Percentiles rank a stretch among this genome's conserved stretches.
phyloP scores from a whole-genome alignment of 148 eudicot genomes.

The Camellia granthamiana region DNA sequence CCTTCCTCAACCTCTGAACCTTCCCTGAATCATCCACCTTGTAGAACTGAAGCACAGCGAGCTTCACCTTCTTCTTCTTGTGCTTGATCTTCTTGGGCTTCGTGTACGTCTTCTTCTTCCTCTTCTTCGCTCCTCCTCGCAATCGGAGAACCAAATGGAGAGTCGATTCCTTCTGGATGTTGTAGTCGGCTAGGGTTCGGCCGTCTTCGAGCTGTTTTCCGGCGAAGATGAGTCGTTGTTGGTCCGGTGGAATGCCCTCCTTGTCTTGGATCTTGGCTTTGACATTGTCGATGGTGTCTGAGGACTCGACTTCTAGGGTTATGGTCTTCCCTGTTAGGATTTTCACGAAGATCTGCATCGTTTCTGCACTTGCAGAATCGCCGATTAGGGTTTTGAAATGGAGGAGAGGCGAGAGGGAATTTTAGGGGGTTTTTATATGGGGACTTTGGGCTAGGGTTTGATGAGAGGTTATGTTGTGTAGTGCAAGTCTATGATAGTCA shows the following conservation, averaged over 20 bases:
- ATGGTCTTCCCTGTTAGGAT: slow-evolving; percentile 33
- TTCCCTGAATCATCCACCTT: too few relatives aligned
- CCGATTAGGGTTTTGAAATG: too few relatives aligned
- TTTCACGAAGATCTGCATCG: slow-evolving; percentile 13
- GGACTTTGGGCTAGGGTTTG: background rate
- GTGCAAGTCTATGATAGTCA: background rate
- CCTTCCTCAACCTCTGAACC: too few relatives aligned
- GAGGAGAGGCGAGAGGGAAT: too few relatives aligned
- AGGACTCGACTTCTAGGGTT: slow-evolving; percentile 19
- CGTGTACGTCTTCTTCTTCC: slow-evolving; percentile 19
- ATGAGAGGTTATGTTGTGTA: background rate
- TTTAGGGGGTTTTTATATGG: background rate
- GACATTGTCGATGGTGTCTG: slow-evolving; percentile 31
- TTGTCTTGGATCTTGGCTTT: slow-evolving; percentile 34
- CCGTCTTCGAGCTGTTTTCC: slow-evolving; percentile 35
- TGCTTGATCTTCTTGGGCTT: slow-evolving; percentile 27
- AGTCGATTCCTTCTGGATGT: slow-evolving; percentile 35
- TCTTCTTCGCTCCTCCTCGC: slow-evolving; percentile 26
- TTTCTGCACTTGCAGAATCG: too few relatives aligned
- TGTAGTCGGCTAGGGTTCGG: slow-evolving; percentile 31
- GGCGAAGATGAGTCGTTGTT: slow-evolving; percentile 32
- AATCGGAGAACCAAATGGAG: slow-evolving; percentile 30
- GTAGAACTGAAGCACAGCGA: too few relatives aligned
- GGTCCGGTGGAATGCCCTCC: slow-evolving; percentile 34
- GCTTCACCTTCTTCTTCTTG: background rate